Percentiles rank a stretch among this genome's conserved stretches.
Evolutionary conservation across 2,329 filamentous ascomycete species (phyloP).

Genomic region (Calonectria pteridis): DNA sequence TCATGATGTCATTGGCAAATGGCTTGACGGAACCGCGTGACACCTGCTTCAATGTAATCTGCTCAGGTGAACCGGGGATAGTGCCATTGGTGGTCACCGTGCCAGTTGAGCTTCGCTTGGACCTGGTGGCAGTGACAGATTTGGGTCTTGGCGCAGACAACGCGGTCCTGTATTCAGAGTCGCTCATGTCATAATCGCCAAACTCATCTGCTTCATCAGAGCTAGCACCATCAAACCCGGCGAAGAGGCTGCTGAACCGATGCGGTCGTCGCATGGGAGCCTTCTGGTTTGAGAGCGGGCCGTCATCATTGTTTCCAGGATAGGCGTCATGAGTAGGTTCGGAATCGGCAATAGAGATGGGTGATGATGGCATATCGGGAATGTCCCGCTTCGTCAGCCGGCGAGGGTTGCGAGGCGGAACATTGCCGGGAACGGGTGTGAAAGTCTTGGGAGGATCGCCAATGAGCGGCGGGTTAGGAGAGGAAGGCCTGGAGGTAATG

Average conservation of each 20-base stretch:
- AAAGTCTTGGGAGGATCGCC: slow-evolving; percentile 56
- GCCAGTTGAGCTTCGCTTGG: slow-evolving; percentile 57
- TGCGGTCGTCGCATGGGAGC: slow-evolving; percentile 76
- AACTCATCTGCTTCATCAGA: slow-evolving; percentile 76
- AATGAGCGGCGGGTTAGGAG: slow-evolving; percentile 57
- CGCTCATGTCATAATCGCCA: slow-evolving; percentile 70
- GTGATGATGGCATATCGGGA: slow-evolving; percentile 64
- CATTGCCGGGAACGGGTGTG: slow-evolving; percentile 64
- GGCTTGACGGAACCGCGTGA: slow-evolving; percentile 49
- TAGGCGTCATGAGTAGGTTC: slow-evolving; percentile 70
- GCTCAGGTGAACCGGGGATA: slow-evolving; percentile 59
- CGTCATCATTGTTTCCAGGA: slow-evolving; percentile 85
- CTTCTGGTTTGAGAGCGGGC: slow-evolving; percentile 72
- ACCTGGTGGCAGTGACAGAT: slow-evolving; percentile 51
- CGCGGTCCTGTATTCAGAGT: slow-evolving; percentile 76
- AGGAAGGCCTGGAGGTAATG: slow-evolving; percentile 72
- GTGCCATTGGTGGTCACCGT: slow-evolving; percentile 47
- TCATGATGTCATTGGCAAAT: slow-evolving; percentile 59
- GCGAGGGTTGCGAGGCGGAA: slow-evolving; percentile 72
- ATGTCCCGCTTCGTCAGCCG: slow-evolving; percentile 62
- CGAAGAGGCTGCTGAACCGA: slow-evolving; percentile 86
- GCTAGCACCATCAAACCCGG: slow-evolving; percentile 81
- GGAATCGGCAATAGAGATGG: slow-evolving; percentile 56
- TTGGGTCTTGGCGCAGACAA: slow-evolving; percentile 72
- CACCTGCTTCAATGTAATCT: slow-evolving; percentile 46